These are phyloP conservation scores for Aureobasidium sp. DNA, from an alignment of 2,329 filamentous ascomycete genomes.

Conservation along the genomic window DNA sequence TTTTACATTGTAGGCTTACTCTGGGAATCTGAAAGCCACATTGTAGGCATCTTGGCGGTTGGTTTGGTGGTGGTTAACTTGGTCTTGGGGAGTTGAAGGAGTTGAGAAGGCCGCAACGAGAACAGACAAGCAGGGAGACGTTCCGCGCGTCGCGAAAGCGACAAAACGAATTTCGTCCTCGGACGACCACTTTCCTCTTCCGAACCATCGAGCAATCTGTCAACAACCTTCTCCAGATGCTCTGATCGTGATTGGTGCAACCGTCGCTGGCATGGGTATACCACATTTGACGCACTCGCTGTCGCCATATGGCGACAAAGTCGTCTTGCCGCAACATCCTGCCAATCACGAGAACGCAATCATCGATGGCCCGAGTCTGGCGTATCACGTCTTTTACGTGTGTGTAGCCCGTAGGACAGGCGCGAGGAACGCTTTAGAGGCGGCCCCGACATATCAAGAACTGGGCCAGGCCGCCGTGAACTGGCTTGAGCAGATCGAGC, in stretches of 20 bases:
- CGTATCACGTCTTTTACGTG: constrained; percentile 60
- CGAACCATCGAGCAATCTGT: neutral
- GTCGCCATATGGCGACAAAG: constrained; percentile 13
- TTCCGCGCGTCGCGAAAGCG: neutral
- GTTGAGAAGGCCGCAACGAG: neutral
- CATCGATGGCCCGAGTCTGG: constrained; percentile 72
- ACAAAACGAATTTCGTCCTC: neutral
- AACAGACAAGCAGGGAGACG: neutral
- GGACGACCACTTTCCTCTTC: neutral
- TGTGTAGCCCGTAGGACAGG: constrained; percentile 36
- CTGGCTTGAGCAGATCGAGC: constrained; percentile 55
- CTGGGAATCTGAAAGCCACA: constrained; percentile 94
- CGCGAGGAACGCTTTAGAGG: constrained; percentile 40
- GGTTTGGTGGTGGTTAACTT: neutral
- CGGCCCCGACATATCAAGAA: constrained; percentile 52
- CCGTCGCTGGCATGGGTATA: constrained; percentile 13
- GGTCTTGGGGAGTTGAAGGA: neutral
- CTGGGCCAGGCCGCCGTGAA: constrained; percentile 50
- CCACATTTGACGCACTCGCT: constrained; percentile 14
- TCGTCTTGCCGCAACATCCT: neutral
- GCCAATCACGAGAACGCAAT: constrained; percentile 30
- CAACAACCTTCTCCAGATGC: neutral
- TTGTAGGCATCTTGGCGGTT: constrained; percentile 57
- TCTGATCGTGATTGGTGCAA: neutral
- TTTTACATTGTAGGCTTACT: constrained; percentile 50